Conservation (phyloP, 805 yeast genomes). For the Saccharomyces jurei region DNA sequence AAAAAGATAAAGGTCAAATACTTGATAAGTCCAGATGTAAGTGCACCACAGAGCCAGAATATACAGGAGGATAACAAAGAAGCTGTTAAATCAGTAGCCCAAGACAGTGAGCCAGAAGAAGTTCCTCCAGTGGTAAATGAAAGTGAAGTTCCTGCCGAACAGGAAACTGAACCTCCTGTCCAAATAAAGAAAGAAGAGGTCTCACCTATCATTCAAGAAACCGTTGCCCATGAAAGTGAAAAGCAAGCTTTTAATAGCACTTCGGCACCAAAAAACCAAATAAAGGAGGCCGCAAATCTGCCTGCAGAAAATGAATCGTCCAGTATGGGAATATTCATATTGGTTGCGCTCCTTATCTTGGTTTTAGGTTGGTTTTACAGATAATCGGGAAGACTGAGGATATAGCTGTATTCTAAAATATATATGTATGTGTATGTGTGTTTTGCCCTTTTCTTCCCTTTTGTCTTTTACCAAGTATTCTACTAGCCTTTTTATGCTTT, state of each 20-base stretch:
- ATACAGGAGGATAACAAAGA: slow-evolving; percentile 7
- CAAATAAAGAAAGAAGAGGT: slow-evolving; percentile 6
- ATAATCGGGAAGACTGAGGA: slow-evolving; percentile 22
- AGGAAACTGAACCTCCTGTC: slow-evolving; percentile 15
- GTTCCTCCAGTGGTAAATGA: slow-evolving; percentile 1
- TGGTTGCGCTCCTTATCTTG: slow-evolving; percentile 48
- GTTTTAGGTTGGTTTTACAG: slow-evolving; percentile 66
- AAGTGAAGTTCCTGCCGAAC: slow-evolving; percentile 11
- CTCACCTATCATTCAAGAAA: slow-evolving; percentile 1
- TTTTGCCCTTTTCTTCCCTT: neutral
- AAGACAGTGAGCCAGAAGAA: slow-evolving; percentile 2
- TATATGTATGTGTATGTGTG: neutral
- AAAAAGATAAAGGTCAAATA: slow-evolving; percentile 63
- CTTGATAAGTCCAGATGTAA: slow-evolving; percentile 19
- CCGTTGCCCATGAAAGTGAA: neutral
- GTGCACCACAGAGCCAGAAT: slow-evolving; percentile 23
- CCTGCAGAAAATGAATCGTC: slow-evolving; percentile 40
- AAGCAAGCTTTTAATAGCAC: neutral
- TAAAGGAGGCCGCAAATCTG: slow-evolving; percentile 13
- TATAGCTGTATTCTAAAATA: neutral
- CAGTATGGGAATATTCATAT: slow-evolving; percentile 42
- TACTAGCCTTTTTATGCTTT: neutral
- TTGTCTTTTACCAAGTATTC: neutral
- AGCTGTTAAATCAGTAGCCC: neutral
- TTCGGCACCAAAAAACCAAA: slow-evolving; percentile 32